Percentiles rank a stretch among this genome's conserved stretches.
Conservation (phyloP, 345 rosid species). For the Durio zibethinus region DNA sequence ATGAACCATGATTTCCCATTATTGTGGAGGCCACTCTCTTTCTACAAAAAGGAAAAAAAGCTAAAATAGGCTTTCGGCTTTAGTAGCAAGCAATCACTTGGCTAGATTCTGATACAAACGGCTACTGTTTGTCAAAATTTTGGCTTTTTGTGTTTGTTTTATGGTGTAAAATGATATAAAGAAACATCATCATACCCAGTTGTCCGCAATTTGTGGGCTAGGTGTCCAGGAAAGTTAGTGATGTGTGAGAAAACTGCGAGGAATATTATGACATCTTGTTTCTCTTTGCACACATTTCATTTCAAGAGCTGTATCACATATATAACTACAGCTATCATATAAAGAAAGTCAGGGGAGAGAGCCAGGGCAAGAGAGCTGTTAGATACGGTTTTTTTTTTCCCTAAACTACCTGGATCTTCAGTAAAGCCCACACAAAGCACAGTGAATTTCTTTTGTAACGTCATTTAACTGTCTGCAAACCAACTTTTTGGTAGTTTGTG, state of each 20-base stretch:
- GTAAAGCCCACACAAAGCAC: neutral
- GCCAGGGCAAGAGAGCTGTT: neutral
- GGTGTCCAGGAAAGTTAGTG: neutral
- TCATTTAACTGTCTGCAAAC: constrained; percentile 19
- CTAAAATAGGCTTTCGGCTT: neutral
- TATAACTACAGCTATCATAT: neutral
- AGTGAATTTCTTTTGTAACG: neutral
- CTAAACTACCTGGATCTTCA: neutral
- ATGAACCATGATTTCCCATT: neutral
- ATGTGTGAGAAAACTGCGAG: neutral
- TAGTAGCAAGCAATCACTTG: neutral
- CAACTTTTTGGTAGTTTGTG: constrained; percentile 8
- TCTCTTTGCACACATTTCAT: neutral
- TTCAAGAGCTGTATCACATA: neutral
- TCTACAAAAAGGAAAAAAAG: neutral
- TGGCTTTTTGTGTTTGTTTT: neutral
- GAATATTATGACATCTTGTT: neutral
- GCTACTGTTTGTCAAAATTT: neutral
- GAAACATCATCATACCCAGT: neutral
- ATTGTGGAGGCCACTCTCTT: neutral
- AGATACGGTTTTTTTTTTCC: neutral
- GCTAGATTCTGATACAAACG: neutral
- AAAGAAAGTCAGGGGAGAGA: neutral
- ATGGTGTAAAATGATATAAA: neutral
- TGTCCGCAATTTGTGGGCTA: neutral